Conservation (phyloP, 1,284 basidiomycete genomes). For the Ustilago hordei region DNA sequence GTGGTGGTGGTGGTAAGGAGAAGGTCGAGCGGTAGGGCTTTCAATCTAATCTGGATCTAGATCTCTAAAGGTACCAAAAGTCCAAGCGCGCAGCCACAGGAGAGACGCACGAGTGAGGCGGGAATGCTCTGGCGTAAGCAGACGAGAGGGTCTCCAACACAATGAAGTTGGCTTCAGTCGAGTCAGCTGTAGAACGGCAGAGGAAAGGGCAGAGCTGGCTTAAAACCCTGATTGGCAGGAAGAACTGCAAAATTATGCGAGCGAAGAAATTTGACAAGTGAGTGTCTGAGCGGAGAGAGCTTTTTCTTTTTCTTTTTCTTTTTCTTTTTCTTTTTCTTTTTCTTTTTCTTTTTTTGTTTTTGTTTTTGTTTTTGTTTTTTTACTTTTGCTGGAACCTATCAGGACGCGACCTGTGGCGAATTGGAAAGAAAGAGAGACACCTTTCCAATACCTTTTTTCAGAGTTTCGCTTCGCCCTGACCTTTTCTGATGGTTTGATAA, state of each 20-base stretch:
- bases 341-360: not conserved
- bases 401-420: not conserved
- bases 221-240: constrained; percentile 1
- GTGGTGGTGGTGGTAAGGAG: constrained; percentile 26
- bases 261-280: constrained; percentile 35
- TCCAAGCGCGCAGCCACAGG: constrained; percentile 4
- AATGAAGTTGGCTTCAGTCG: constrained; percentile 14
- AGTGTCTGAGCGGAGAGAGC: constrained; percentile 1
- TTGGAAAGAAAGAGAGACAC: constrained; percentile 15
- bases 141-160: not conserved
- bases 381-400: not conserved
- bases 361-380: not conserved
- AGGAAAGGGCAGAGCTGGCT: not conserved
- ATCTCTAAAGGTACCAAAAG: not conserved
- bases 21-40: not conserved
- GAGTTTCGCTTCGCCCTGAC: not conserved
- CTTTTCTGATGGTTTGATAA: constrained; percentile 6
- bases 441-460: not conserved
- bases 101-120: not conserved
- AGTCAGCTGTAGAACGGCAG: constrained; percentile 23
- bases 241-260: constrained; percentile 18
- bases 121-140: constrained; percentile 9
- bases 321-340: too few species aligned
- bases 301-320: not conserved
- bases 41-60: not conserved